phyloP scores from a whole-genome alignment of 1,139 yeast genomes.

The Kodamaea alishanica region DNA sequence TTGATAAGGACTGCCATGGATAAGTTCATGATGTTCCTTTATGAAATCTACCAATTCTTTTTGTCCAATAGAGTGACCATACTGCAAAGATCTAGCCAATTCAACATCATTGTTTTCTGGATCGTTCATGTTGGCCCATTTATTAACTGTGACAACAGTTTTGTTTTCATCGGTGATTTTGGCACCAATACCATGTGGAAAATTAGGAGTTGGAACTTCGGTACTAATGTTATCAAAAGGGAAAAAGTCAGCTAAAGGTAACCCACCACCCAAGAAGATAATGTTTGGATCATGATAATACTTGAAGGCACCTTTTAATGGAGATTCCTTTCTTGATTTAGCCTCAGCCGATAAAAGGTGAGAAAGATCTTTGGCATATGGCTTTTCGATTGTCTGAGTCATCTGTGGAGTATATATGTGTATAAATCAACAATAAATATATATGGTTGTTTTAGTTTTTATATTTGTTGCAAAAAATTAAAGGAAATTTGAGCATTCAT shows the following conservation, averaged over 20 bases:
- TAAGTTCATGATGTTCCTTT: constrained; percentile 69
- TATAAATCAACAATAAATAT: too few species aligned
- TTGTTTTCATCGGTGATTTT: constrained; percentile 49
- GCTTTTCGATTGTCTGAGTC: constrained; percentile 12
- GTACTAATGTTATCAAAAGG: constrained; percentile 78
- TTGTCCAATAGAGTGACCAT: constrained; percentile 82
- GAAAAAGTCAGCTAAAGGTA: constrained; percentile 85
- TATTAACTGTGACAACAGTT: constrained; percentile 42
- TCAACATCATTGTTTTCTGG: constrained; percentile 57
- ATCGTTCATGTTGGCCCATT: constrained; percentile 34
- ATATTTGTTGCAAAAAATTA: too few species aligned
- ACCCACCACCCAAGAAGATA: constrained; percentile 92
- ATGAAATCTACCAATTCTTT: constrained; percentile 64
- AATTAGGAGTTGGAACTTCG: constrained; percentile 75
- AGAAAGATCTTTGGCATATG: constrained; percentile 59
- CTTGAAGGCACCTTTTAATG: constrained; percentile 79
- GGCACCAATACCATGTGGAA: constrained; percentile 70
- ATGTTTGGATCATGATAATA: constrained; percentile 71
- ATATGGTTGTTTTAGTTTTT: too few species aligned
- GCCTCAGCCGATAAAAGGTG: constrained; percentile 81
- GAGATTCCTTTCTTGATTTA: constrained; percentile 69
- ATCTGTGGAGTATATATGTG: constrained; percentile 1
- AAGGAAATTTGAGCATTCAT: too few species aligned
- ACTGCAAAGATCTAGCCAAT: constrained; percentile 82
- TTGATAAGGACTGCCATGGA: constrained; percentile 62